Evolutionary conservation across 2,329 filamentous ascomycete genomes (phyloP).

Genomic region (Aureobasidium zeae): DNA sequence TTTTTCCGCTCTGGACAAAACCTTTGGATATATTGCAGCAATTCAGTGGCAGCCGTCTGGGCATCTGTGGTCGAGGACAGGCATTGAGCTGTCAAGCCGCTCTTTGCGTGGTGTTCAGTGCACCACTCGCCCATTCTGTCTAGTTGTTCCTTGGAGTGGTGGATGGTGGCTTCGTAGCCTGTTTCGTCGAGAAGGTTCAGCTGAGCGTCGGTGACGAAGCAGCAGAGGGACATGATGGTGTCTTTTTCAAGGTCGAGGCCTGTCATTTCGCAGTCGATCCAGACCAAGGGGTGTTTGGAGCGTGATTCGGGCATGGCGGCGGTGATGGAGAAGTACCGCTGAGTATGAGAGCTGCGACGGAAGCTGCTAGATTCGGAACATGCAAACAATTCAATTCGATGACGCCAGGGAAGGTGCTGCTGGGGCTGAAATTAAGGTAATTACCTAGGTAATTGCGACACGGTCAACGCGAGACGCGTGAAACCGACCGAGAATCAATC

Average conservation of each 20-base stretch:
- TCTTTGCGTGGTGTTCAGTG: conserved; percentile 63
- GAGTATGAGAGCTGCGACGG: background rate
- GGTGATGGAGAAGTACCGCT: background rate
- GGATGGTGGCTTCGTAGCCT: conserved; percentile 73
- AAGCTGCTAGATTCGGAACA: background rate
- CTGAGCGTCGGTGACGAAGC: conserved; percentile 75
- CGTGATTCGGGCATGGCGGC: conserved; percentile 34
- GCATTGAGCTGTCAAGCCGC: conserved; percentile 72
- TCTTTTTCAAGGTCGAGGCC: conserved; percentile 70
- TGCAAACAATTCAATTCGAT: background rate
- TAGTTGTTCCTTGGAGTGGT: conserved; percentile 61
- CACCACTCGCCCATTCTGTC: conserved; percentile 87
- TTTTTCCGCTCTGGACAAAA: conserved; percentile 57
- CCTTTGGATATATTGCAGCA: conserved; percentile 69
- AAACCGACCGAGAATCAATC: background rate
- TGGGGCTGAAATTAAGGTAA: background rate
- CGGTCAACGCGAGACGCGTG: background rate
- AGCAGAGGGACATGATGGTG: conserved; percentile 83
- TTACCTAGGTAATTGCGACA: background rate
- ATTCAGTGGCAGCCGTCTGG: conserved; percentile 58
- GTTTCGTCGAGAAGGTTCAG: conserved; percentile 64
- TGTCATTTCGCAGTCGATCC: conserved; percentile 95
- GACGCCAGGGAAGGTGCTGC: background rate
- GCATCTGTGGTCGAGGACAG: conserved; percentile 63
- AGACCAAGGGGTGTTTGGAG: conserved; percentile 62